Conservation (phyloP, 2,329 filamentous ascomycete species). For the Cladosporium velox region DNA sequence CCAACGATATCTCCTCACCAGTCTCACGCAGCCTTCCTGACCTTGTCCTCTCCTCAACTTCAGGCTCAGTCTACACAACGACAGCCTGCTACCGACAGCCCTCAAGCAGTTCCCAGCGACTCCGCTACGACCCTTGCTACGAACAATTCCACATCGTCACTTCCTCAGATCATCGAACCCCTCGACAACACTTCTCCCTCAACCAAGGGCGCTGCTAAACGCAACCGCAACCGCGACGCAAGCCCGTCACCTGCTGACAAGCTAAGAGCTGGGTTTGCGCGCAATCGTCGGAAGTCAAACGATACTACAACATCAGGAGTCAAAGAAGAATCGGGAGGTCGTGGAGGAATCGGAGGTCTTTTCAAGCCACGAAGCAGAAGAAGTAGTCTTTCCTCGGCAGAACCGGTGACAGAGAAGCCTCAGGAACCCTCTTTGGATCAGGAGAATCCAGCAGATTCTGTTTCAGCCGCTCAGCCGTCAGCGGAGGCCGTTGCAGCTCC, state of each 20-base stretch:
- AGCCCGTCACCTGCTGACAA: conserved; percentile 69
- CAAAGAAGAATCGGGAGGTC: conserved; percentile 34
- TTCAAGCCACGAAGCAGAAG: conserved; percentile 44
- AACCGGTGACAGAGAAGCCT: not conserved
- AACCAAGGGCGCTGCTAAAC: conserved; percentile 43
- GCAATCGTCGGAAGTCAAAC: conserved; percentile 50
- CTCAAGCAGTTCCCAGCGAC: not conserved
- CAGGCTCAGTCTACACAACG: conserved; percentile 30
- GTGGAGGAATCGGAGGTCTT: conserved; percentile 44
- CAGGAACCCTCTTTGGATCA: not conserved
- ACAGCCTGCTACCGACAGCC: conserved; percentile 31
- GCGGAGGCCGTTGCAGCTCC: conserved; percentile 13
- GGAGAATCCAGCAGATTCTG: conserved; percentile 12
- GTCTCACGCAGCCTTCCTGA: conserved; percentile 53
- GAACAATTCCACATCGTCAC: conserved; percentile 37
- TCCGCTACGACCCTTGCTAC: not conserved
- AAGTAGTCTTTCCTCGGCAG: conserved; percentile 33
- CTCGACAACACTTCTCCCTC: conserved; percentile 24
- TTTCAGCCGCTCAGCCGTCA: conserved; percentile 7
- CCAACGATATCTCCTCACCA: conserved; percentile 48
- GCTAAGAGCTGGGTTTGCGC: conserved; percentile 69
- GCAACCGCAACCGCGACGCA: conserved; percentile 41
- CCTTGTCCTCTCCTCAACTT: conserved; percentile 51
- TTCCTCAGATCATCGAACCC: conserved; percentile 37
- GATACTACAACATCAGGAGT: conserved; percentile 28